Evolutionary conservation across 768 basidiomycete species (phyloP), one percentile per base, ranked within the genome.

Genomic region (Hypholoma fasciculare): DNA sequence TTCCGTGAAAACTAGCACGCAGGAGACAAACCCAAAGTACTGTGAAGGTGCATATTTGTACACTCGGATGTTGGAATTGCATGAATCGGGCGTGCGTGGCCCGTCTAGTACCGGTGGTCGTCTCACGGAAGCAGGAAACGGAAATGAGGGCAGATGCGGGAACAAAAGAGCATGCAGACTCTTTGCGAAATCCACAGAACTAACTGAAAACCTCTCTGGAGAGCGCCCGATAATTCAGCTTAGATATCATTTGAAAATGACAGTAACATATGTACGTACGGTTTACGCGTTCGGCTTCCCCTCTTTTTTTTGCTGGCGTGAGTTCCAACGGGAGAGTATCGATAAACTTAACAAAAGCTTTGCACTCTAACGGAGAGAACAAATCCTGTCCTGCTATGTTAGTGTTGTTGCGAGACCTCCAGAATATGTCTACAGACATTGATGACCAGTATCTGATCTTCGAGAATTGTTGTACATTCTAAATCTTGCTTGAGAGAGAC

Each of bases 31-130:
- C 79, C 88, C 87, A 70, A 92, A 91, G 70, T 86, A 81, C 60
- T 88, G 86, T 0, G 76, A 76, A 23, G 82, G 72, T 2, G 78
- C 76, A 66, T 90, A 91, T 62, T 85, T 86, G 69, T 90, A 90
- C 59, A 90, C 69, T 27, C 90, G 76, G 34, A 92, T 90, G 66
- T 91, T 90, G 1, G 86, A 81, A 69, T 91, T 92, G 55, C 88
- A 79, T 1, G 83, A 86, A 64, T 85, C 80, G 0, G 84, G 79
- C 14, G 71, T 61, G 54, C 81, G 75, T 48, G 64, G 70, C 47
- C 52, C 52, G 57, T 63, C 68, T 42, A 50, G 63, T 56, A 49
- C 63, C 66, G 58, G 65, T 65, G 51, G 58, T 60, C 55, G 77
- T 68, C 67, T 48, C 74, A 74, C 61, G 65, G 82, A 65, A 65